Evolutionary conservation across 371 early-diverging fungal species (phyloP), one percentile per base, ranked within the genome.

Genomic region (Rhizopus microsporus): DNA sequence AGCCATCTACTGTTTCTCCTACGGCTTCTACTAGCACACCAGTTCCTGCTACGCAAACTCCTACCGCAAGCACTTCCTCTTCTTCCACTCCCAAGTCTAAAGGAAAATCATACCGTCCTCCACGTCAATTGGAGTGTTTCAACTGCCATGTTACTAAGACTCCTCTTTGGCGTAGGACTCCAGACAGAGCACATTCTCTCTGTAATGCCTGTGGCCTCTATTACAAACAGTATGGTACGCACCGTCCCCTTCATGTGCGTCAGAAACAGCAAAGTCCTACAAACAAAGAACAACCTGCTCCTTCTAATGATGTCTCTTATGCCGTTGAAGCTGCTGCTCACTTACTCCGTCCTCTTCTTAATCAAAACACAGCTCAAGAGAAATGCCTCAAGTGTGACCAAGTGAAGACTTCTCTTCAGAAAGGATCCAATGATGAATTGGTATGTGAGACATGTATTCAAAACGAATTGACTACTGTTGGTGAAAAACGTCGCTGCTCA

Each of bases 381-480:
- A 57, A 53, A n/a, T 94, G 95, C 59, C 81, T 82, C 16, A 91
- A 94, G 59, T 94, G 95, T 62, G 73, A 78, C 5, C 90, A 92
- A 45, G 89, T 87, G 3, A 82, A 86, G 51, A 93, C 93, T 3
- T 93, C 93, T 92, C 34, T 94, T 93, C 95, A 81, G 91, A 7
- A 85, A 91, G 59, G 86, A 88, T 59, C 84, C 16, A 79, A 84
- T 40, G 91, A 91, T 15, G 83, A 89, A 61, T 77, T 86, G 12
- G 81, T 94, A 13, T 95, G 97, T 72, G 93, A 94, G 63, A 88
- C 93, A 2, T 94, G 95, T 58, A 91, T 92, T 74, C 93, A 8
- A 91, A 92, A 65, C 37, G 15, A 35, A 44, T 51, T 29, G 37
- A 29, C 31, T 45, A 32, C 54, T 13, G 51, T 12, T 17, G 51